Evolutionary conservation across 1,139 yeast genomes (phyloP).

Genomic region (Sugiyamaella sp.): DNA sequence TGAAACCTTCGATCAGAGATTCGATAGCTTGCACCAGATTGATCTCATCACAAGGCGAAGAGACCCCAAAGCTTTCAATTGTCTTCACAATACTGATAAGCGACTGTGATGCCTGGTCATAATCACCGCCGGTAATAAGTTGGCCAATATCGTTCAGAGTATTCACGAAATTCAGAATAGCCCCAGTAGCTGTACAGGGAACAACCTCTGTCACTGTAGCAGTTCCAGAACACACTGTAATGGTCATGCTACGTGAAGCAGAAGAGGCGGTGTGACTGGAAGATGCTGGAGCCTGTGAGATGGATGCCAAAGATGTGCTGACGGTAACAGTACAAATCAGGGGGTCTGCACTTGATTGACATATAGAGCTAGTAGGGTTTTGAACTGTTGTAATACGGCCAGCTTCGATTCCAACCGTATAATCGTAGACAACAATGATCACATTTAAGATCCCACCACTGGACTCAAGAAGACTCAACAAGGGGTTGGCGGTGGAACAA

Average conservation of each 20-base stretch:
- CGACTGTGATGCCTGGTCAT: background rate
- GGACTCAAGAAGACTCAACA: background rate
- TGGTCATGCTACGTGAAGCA: too few species aligned
- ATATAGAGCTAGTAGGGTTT: too few species aligned
- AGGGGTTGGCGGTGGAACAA: background rate
- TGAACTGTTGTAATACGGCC: too few species aligned
- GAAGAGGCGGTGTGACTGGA: too few species aligned
- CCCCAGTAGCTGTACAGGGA: conserved; percentile 12
- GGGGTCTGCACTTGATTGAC: too few species aligned
- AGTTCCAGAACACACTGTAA: background rate
- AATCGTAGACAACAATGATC: background rate
- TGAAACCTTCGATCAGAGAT: conserved; percentile 3
- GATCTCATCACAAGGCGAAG: conserved; percentile 9
- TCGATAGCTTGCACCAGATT: conserved; percentile 5
- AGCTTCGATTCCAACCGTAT: too few species aligned
- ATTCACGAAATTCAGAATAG: conserved; percentile 2
- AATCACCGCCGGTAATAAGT: conserved; percentile 9
- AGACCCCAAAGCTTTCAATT: conserved; percentile 1
- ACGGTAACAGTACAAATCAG: too few species aligned
- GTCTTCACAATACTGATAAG: conserved; percentile 6
- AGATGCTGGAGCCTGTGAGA: too few species aligned
- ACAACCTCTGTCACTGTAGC: background rate
- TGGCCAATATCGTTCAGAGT: conserved; percentile 8
- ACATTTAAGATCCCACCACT: background rate
- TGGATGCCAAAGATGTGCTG: too few species aligned